Conservation (phyloP, 2,329 filamentous ascomycete genomes). For the Aspergillus arachidicola region DNA sequence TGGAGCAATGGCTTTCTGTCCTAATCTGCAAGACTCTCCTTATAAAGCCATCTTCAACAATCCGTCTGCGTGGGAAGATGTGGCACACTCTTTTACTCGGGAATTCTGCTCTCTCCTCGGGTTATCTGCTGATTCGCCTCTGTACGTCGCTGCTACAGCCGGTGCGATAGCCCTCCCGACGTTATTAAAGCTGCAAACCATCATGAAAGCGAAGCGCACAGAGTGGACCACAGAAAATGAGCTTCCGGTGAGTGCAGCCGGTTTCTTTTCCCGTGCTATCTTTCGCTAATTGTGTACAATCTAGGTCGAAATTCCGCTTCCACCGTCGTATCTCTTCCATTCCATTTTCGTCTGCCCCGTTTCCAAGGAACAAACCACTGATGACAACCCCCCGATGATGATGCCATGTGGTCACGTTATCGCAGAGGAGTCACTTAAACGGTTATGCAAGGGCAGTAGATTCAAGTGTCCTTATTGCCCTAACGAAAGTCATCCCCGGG, state of each 20-base stretch:
- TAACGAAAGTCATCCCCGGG: slow-evolving; percentile 73
- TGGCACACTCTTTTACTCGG: slow-evolving; percentile 82
- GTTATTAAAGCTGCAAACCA: slow-evolving; percentile 82
- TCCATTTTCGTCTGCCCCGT: slow-evolving; percentile 98
- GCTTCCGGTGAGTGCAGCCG: slow-evolving; percentile 68
- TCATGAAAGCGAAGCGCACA: slow-evolving; percentile 85
- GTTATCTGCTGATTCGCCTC: slow-evolving; percentile 84
- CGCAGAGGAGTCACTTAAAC: slow-evolving; percentile 78
- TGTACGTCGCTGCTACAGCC: slow-evolving; percentile 90
- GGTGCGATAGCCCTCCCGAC: slow-evolving; percentile 89
- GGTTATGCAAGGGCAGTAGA: slow-evolving; percentile 73
- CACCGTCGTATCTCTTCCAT: slow-evolving; percentile 74
- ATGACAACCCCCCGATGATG: slow-evolving; percentile 93
- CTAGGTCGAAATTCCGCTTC: slow-evolving; percentile 66
- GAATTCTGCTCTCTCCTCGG: slow-evolving; percentile 94
- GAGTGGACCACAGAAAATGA: slow-evolving; percentile 95
- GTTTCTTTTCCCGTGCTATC: slow-evolving; percentile 25
- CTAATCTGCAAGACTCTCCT: slow-evolving; percentile 74
- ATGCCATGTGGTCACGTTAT: slow-evolving; percentile 95
- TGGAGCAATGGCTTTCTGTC: slow-evolving; percentile 75
- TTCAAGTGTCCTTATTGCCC: slow-evolving; percentile 99
- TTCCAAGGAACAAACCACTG: slow-evolving; percentile 92
- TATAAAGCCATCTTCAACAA: slow-evolving; percentile 80
- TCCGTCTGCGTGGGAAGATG: slow-evolving; percentile 75
- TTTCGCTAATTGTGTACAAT: slow-evolving; percentile 10